These are phyloP conservation scores for Sphagnum tenellum DNA, from an alignment of 225 moss, liverwort and hornwort genomes.

Conservation along the genomic window DNA sequence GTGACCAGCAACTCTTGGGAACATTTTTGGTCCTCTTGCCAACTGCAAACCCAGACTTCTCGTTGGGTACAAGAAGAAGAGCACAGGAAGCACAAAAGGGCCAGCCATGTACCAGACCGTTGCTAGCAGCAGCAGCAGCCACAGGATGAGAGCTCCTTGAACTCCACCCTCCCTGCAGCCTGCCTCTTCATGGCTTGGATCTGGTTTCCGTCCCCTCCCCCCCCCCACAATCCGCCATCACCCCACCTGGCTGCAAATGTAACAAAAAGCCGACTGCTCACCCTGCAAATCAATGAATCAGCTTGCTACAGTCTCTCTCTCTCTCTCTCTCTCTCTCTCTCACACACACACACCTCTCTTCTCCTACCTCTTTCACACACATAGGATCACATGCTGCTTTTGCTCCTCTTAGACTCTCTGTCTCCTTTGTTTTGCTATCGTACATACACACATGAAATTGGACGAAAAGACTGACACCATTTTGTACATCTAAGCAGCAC, in stretches of 20 bases:
- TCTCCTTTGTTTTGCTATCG: conserved; percentile 14
- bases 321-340: background rate
- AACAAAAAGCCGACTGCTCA: conserved; percentile 5
- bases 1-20: background rate
- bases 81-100: conserved; percentile 21
- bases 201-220: conserved; percentile 17
- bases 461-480: background rate
- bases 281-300: background rate
- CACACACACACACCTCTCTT: background rate
- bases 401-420: background rate
- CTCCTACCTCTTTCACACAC: background rate
- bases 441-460: conserved; percentile 7
- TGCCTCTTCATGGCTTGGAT: conserved; percentile 22
- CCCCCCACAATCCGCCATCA: conserved; percentile 9
- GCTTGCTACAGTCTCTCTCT: background rate
- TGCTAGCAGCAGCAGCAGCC: no score
- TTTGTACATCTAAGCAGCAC: conserved; percentile 5
- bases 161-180: conserved; percentile 17
- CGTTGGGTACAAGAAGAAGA: conserved; percentile 17
- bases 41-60: background rate
- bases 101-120: conserved; percentile 19
- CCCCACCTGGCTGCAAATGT: conserved; percentile 31
- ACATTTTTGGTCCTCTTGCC: background rate
- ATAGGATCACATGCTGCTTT: background rate
- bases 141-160: conserved; percentile 24